Conservation (phyloP, 441 rosid genomes). For the Biscutella laevigata region DNA sequence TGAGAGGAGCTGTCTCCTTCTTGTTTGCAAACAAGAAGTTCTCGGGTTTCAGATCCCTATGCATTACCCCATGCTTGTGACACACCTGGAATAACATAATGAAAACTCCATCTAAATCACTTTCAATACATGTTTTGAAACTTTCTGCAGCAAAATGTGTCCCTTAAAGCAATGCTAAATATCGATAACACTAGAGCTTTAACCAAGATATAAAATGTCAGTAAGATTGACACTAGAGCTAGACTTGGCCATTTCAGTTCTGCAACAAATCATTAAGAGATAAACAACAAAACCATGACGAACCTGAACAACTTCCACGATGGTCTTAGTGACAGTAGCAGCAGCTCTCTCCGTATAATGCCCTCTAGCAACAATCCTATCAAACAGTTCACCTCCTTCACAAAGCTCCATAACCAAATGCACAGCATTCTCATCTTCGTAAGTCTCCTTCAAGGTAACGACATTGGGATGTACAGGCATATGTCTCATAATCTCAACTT, state of each 20-base stretch:
- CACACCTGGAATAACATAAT: conserved; percentile 36
- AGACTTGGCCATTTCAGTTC: background rate
- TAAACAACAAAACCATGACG: background rate
- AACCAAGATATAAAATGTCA: no score
- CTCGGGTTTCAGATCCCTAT: conserved; percentile 60
- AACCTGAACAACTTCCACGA: conserved; percentile 69
- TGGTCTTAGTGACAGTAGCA: conserved; percentile 60
- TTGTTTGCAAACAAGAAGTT: conserved; percentile 59
- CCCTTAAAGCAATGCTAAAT: conserved; percentile 12
- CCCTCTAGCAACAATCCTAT: conserved; percentile 62
- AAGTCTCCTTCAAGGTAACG: conserved; percentile 62
- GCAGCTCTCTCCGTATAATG: conserved; percentile 72
- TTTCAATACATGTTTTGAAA: background rate
- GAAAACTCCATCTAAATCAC: background rate
- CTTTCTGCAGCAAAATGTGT: background rate
- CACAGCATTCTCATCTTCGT: conserved; percentile 63
- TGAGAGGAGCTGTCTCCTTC: conserved; percentile 59
- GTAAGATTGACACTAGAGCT: background rate
- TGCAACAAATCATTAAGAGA: background rate
- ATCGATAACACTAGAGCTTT: no score
- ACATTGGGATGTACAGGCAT: conserved; percentile 51
- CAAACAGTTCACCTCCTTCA: no score
- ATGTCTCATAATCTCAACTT: conserved; percentile 64
- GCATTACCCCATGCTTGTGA: conserved; percentile 63
- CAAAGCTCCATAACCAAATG: no score